Evolutionary conservation across 1,284 basidiomycete genomes (phyloP).

Genomic region (Boletellus deceptivus): DNA sequence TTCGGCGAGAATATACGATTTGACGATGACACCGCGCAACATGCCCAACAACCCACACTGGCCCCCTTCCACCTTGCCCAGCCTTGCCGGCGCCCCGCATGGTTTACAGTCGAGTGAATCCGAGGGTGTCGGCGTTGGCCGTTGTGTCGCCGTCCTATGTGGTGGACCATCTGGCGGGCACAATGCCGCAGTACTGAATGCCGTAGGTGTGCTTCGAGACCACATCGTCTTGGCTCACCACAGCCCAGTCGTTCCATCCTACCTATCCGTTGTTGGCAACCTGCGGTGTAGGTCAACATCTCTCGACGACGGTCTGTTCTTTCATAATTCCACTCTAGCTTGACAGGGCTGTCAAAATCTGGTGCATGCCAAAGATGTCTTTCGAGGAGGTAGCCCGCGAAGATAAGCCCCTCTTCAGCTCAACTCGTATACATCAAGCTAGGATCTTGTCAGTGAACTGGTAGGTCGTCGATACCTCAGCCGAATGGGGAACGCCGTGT

Average conservation of each 20-base stretch:
- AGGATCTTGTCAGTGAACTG: slow-evolving; percentile 62
- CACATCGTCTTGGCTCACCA: slow-evolving; percentile 8
- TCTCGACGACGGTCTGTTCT: not conserved
- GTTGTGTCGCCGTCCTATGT: slow-evolving; percentile 60
- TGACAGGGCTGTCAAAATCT: slow-evolving; percentile 71
- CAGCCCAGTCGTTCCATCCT: slow-evolving; percentile 60
- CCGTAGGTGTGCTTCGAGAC: slow-evolving; percentile 41
- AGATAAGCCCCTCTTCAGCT: slow-evolving; percentile 74
- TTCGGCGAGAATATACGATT: slow-evolving; percentile 62
- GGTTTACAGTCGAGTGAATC: slow-evolving; percentile 57
- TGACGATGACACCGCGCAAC: slow-evolving; percentile 39
- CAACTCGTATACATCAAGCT: slow-evolving; percentile 60
- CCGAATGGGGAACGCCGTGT: not conserved
- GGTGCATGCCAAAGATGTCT: slow-evolving; percentile 45
- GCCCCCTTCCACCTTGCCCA: slow-evolving; percentile 49
- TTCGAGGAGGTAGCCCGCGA: slow-evolving; percentile 48
- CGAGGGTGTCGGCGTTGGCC: slow-evolving; percentile 60
- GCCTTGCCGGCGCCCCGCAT: slow-evolving; percentile 64
- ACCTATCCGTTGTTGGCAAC: slow-evolving; percentile 64
- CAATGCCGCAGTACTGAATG: slow-evolving; percentile 59
- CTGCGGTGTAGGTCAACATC: slow-evolving; percentile 54
- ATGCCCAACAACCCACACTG: slow-evolving; percentile 53
- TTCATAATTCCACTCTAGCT: slow-evolving; percentile 41
- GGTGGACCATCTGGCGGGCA: slow-evolving; percentile 73
- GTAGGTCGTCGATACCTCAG: slow-evolving; percentile 32